A percentile compares a stretch with the other conserved stretches of the same genome.
These are phyloP conservation scores for Trifolium repens DNA, from an alignment of 306 rosid species.

Conservation along the genomic window DNA sequence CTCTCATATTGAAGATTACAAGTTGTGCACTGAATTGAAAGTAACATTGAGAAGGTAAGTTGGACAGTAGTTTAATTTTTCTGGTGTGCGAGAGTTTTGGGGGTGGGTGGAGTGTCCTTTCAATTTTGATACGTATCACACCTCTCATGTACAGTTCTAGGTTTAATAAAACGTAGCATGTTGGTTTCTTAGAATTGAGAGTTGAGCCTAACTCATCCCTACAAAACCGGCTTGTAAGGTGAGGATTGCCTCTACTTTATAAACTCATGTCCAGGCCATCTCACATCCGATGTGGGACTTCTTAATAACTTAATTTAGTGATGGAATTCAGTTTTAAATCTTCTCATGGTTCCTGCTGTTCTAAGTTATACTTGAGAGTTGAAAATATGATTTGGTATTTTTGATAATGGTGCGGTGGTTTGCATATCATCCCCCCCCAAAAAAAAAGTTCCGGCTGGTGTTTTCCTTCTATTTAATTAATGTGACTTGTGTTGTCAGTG, in stretches of 20 bases:
- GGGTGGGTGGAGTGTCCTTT: background rate
- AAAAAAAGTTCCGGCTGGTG: background rate
- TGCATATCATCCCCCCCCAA: background rate
- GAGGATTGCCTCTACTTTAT: too few relatives aligned
- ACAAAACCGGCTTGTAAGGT: too few relatives aligned
- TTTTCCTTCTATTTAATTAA: slow-evolving; percentile 1
- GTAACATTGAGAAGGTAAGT: slow-evolving; percentile 87
- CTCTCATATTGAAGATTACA: slow-evolving; percentile 92
- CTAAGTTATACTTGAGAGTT: slow-evolving; percentile 36
- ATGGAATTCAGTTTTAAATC: slow-evolving; percentile 14
- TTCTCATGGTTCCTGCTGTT: slow-evolving; percentile 3
- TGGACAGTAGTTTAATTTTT: slow-evolving; percentile 3
- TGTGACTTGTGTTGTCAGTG: slow-evolving; percentile 14
- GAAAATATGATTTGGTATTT: slow-evolving; percentile 34
- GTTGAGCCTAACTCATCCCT: too few relatives aligned
- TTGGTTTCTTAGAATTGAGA: background rate
- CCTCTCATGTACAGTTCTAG: slow-evolving; percentile 1
- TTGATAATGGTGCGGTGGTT: slow-evolving; percentile 22
- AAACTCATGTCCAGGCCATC: too few relatives aligned
- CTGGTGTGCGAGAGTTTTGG: background rate
- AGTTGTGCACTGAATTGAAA: slow-evolving; percentile 74
- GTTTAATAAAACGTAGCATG: background rate
- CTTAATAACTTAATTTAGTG: slow-evolving; percentile 8
- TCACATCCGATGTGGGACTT: too few relatives aligned
- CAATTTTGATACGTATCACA: slow-evolving; percentile 1